Percentiles rank a stretch among this genome's conserved stretches.
Conservation (phyloP, 306 rosid genomes). For the Dalbergia cultrata region DNA sequence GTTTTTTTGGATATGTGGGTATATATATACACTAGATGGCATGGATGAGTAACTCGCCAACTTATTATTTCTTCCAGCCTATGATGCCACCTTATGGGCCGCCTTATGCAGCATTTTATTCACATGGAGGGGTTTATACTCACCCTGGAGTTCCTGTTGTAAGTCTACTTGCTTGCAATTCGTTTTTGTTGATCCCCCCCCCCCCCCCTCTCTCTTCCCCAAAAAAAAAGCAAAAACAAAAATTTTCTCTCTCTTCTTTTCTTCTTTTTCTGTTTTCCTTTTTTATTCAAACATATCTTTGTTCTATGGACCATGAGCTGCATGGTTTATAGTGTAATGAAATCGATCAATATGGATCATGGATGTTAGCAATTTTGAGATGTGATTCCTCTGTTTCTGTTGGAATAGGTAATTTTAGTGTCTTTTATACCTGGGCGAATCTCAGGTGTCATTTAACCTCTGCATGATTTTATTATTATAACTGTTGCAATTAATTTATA, state of each 20-base stretch:
- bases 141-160: slow-evolving; percentile 85
- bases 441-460: slow-evolving; percentile 13
- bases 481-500: neutral
- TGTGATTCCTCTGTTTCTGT: slow-evolving; percentile 21
- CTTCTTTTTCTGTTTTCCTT: neutral
- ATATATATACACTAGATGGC: slow-evolving; percentile 14
- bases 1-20: slow-evolving; percentile 13
- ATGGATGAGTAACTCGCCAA: slow-evolving; percentile 22
- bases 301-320: slow-evolving; percentile 25
- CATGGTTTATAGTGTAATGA: neutral
- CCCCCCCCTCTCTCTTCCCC: too few relatives aligned
- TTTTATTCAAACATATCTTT: slow-evolving; percentile 30
- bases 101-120: slow-evolving; percentile 87
- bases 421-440: neutral
- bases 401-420: neutral
- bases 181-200: neutral
- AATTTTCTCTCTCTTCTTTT: neutral
- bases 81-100: slow-evolving; percentile 93
- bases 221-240: too few relatives aligned
- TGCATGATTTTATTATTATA: slow-evolving; percentile 13
- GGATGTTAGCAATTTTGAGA: neutral
- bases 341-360: slow-evolving; percentile 6
- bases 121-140: slow-evolving; percentile 84
- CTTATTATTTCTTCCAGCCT: slow-evolving; percentile 63
- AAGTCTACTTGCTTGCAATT: slow-evolving; percentile 49